These are phyloP conservation scores for Venturia effusa DNA, from an alignment of 2,329 filamentous ascomycete species.

Conservation along the genomic window DNA sequence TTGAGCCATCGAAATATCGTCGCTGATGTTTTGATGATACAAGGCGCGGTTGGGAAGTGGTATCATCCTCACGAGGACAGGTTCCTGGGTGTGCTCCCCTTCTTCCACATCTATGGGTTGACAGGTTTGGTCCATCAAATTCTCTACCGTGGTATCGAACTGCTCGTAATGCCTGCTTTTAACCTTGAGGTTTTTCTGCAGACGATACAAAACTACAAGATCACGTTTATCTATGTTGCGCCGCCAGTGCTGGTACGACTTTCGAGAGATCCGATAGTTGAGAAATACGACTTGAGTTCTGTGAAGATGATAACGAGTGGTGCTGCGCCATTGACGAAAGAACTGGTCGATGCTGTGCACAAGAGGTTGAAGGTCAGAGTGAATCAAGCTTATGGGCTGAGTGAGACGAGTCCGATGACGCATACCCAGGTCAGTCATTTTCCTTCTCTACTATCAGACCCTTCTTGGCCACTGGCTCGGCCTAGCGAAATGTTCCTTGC, in stretches of 20 bases:
- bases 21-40: conserved; percentile 44
- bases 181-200: conserved; percentile 69
- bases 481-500: neutral
- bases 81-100: conserved; percentile 11
- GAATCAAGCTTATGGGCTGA: conserved; percentile 88
- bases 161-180: conserved; percentile 68
- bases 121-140: conserved; percentile 61
- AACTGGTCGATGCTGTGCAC: conserved; percentile 69
- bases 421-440: conserved; percentile 41
- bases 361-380: conserved; percentile 63
- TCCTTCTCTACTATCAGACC: conserved; percentile 16
- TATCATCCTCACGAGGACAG: conserved; percentile 8
- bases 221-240: conserved; percentile 74
- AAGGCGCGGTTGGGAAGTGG: conserved; percentile 40
- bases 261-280: conserved; percentile 65
- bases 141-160: conserved; percentile 54
- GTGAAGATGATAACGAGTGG: conserved; percentile 79
- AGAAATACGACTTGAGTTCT: conserved; percentile 71
- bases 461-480: neutral
- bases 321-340: conserved; percentile 71
- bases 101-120: conserved; percentile 29
- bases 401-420: conserved; percentile 72
- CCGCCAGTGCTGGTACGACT: conserved; percentile 75
- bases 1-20: conserved; percentile 75
- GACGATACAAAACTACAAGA: conserved; percentile 60